Evolutionary conservation across 176 grass and related monocot genomes (phyloP), one percentile per base, ranked within the genome.

Genomic region (Eleusine coracana): DNA sequence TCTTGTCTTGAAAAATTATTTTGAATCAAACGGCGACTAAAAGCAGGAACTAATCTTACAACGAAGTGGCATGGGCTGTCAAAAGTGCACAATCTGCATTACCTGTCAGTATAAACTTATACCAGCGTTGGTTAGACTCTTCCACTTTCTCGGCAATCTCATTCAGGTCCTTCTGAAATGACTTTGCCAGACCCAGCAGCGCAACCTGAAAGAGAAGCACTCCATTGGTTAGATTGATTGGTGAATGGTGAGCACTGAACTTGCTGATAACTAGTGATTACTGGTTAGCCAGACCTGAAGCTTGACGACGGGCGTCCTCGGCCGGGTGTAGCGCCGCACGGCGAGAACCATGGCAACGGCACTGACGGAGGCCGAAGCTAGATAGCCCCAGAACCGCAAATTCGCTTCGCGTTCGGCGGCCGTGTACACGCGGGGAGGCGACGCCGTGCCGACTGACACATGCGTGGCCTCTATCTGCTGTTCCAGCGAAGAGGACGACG

Each of bases 101-200:
- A 83, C 80, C 74, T 9, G 80, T 83, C 58, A 88, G 7, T 79
- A 88, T 88, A 74, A 88, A 88, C 68, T 88, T 83, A 1, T 83
- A 79, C 86, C 74, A 83, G 3, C 68, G 60, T 58, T 42, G 58
- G 62, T 55, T 79, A 17, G 80, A 88, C 21, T 8, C 74, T 28
- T 78, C 20, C 20, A 83, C 74, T 38, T 6, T 88, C 27, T 88
- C 80, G 21, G 80, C 74, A 73, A 73, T 83, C 20, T 65, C 49
- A n/a, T 88, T 83, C 48, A 83, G 59, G 66, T 83, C 86, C 39
- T 78, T 83, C 5, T 83, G 86, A 15, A 88, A 10, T 28, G 68
- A 73, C 40, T 78, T 88, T 11, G 76, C 75, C 59, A 58, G 1
- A 7, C 48, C 74, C 45, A n/a, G 45, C 56, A 87, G 40, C 1